Percentiles rank a stretch among this genome's conserved stretches.
Evolutionary conservation across 768 basidiomycete genomes (phyloP).

Genomic region (Termitomyces titanicus): DNA sequence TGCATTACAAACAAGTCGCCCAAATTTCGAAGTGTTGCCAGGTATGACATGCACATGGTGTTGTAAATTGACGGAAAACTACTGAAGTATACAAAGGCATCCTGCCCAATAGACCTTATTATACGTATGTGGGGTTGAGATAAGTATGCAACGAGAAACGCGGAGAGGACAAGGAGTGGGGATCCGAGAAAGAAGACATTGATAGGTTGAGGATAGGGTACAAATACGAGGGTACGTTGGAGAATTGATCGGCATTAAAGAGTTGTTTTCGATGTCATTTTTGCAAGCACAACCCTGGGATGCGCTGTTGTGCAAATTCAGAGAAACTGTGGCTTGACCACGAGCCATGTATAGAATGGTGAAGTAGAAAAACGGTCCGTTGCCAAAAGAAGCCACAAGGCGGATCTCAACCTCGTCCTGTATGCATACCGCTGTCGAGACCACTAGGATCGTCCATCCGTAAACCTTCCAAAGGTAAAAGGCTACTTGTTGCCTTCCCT

Average conservation of each 20-base stretch:
- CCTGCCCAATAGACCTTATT: too few species aligned
- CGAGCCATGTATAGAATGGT: neutral
- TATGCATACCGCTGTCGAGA: slow-evolving; percentile 22
- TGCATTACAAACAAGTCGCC: too few species aligned
- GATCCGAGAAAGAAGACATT: too few species aligned
- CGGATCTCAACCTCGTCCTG: neutral
- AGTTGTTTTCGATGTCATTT: neutral
- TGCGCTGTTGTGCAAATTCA: neutral
- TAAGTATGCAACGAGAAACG: neutral
- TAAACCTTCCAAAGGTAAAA: slow-evolving; percentile 22
- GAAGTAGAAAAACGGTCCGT: neutral
- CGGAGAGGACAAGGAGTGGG: neutral
- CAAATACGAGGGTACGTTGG: too few species aligned
- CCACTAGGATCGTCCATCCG: slow-evolving; percentile 15
- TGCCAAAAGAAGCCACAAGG: neutral
- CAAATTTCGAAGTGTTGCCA: too few species aligned
- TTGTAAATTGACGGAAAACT: neutral
- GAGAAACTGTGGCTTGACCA: neutral
- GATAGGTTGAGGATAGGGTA: too few species aligned
- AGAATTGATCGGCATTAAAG: neutral
- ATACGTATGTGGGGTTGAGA: too few species aligned
- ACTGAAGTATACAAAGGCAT: neutral
- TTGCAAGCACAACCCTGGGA: neutral
- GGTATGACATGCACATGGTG: too few species aligned
- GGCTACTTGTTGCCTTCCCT: slow-evolving; percentile 24